phyloP scores from a whole-genome alignment of 2,329 filamentous ascomycete species.

The Tolypocladium tropicale region DNA sequence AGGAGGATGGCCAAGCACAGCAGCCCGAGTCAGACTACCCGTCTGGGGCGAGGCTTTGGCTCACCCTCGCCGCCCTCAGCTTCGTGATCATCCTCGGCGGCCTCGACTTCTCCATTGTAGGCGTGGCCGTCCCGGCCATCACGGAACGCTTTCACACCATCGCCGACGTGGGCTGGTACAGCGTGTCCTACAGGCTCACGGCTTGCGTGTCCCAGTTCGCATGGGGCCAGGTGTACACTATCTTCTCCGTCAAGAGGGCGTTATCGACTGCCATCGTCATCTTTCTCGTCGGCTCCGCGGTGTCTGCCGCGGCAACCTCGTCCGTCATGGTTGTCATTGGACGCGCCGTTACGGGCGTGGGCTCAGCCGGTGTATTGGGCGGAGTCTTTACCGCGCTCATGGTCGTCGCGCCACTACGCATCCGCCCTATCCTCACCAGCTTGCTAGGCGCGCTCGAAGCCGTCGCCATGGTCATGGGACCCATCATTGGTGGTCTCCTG shows the following conservation, averaged over 20 bases:
- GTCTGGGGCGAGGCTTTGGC: background rate
- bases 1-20: background rate
- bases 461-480: background rate
- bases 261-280: slow-evolving; percentile 27
- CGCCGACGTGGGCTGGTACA: slow-evolving; percentile 14
- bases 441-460: background rate
- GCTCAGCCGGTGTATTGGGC: background rate
- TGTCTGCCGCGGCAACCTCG: slow-evolving; percentile 24
- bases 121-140: slow-evolving; percentile 14
- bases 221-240: slow-evolving; percentile 1
- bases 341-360: background rate
- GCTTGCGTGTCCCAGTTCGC: slow-evolving; percentile 28
- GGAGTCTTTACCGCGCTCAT: background rate
- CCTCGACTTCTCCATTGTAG: slow-evolving; percentile 14
- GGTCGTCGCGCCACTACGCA: background rate
- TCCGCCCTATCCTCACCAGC: background rate
- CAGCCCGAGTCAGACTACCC: background rate
- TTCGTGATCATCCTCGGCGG: slow-evolving; percentile 5
- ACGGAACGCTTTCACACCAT: slow-evolving; percentile 14
- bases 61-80: background rate
- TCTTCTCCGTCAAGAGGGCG: slow-evolving; percentile 6
- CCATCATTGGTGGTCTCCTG: background rate
- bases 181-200: slow-evolving; percentile 22
- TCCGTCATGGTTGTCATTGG: background rate
- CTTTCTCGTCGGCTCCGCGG: slow-evolving; percentile 33